Conservation (phyloP, 352 stramenopile species). For the Pythium volutum region DNA sequence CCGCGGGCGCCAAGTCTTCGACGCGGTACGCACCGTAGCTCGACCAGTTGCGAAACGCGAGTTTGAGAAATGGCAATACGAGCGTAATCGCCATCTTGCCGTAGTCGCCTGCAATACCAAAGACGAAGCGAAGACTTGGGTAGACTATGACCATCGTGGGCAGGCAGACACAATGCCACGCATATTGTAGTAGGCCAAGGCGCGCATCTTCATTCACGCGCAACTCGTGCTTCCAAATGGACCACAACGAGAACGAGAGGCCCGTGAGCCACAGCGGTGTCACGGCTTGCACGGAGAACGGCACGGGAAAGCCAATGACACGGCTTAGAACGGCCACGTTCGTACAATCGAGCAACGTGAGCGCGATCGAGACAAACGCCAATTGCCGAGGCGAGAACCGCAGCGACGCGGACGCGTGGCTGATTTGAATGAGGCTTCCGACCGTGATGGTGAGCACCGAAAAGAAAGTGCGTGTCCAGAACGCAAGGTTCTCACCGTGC, state of each 20-base stretch:
- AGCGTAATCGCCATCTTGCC: slow-evolving; percentile 6
- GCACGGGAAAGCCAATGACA: slow-evolving; percentile 9
- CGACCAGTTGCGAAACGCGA: slow-evolving; percentile 34
- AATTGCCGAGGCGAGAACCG: neutral
- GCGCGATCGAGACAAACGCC: neutral
- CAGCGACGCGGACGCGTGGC: neutral
- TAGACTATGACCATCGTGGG: neutral
- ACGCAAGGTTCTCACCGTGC: neutral
- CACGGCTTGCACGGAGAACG: slow-evolving; percentile 20
- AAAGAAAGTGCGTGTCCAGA: slow-evolving; percentile 4
- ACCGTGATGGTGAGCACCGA: neutral
- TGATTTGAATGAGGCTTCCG: neutral
- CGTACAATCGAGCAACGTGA: neutral
- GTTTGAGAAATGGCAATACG: slow-evolving; percentile 37
- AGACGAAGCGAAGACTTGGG: slow-evolving; percentile 8
- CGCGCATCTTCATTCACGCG: neutral
- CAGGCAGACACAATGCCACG: neutral
- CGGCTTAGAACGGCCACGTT: neutral
- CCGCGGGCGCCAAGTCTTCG: slow-evolving; percentile 29
- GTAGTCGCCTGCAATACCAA: neutral
- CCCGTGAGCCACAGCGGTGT: slow-evolving; percentile 22
- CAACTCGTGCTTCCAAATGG: neutral
- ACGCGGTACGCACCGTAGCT: slow-evolving; percentile 11
- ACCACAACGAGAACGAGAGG: neutral
- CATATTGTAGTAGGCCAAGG: neutral